Conservation (phyloP, 2,329 filamentous ascomycete genomes). For the Acarospora socialis region DNA sequence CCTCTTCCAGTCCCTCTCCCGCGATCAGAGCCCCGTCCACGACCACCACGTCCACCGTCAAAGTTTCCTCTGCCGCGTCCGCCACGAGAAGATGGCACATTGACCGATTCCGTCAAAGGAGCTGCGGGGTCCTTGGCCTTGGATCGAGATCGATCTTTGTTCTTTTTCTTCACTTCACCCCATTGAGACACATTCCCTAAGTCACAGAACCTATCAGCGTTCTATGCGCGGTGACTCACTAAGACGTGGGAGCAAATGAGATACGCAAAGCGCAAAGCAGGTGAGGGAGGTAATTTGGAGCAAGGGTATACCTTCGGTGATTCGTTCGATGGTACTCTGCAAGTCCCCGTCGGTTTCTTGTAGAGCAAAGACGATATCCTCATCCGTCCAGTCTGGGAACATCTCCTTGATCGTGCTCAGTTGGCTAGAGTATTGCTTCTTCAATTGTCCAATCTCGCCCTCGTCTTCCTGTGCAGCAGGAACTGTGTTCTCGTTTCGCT, state of each 20-base stretch:
- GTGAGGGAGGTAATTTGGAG: slow-evolving; percentile 1
- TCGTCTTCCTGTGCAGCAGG: slow-evolving; percentile 58
- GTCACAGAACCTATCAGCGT: slow-evolving; percentile 3
- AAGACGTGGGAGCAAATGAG: not conserved
- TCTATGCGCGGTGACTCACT: not conserved
- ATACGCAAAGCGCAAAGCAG: slow-evolving; percentile 2
- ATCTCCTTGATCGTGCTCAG: slow-evolving; percentile 76
- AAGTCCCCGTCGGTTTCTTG: slow-evolving; percentile 51
- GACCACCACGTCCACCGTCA: slow-evolving; percentile 32
- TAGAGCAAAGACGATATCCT: slow-evolving; percentile 83
- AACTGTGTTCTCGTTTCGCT: slow-evolving; percentile 49
- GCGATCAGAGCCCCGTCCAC: slow-evolving; percentile 26
- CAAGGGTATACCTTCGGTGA: slow-evolving; percentile 31
- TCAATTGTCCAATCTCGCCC: slow-evolving; percentile 80
- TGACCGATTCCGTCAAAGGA: slow-evolving; percentile 21
- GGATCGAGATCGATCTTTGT: slow-evolving; percentile 29
- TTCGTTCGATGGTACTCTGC: slow-evolving; percentile 35
- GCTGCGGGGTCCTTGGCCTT: slow-evolving; percentile 32
- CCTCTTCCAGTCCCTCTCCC: slow-evolving; percentile 24
- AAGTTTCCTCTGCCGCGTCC: slow-evolving; percentile 33
- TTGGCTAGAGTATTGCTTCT: slow-evolving; percentile 73
- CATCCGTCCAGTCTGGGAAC: slow-evolving; percentile 90
- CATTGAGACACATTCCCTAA: slow-evolving; percentile 37
- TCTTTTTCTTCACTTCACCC: slow-evolving; percentile 40
- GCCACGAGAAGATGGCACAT: slow-evolving; percentile 24